phyloP scores from a whole-genome alignment of 2,329 filamentous ascomycete species.

The Aspergillus ustus region DNA sequence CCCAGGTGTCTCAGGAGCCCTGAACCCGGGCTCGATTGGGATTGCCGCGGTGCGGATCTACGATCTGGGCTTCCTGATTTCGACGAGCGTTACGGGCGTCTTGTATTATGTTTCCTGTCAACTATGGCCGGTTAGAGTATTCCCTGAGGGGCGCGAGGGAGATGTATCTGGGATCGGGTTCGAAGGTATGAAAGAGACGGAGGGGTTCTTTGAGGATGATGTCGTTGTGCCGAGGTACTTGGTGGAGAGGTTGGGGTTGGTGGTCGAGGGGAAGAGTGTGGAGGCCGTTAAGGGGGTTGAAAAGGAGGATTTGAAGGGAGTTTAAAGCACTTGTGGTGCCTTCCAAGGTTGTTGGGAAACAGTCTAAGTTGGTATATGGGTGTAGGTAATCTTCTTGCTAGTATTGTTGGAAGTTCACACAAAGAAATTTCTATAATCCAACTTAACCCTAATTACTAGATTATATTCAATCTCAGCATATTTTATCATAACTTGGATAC shows the following conservation, averaged over 20 bases:
- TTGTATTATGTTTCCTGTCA: not conserved
- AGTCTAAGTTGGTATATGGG: too few relatives aligned
- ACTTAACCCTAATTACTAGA: too few relatives aligned
- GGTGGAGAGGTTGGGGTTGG: not conserved
- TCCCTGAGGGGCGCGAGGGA: not conserved
- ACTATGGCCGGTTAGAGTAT: not conserved
- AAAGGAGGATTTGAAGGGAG: not conserved
- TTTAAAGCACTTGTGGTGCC: too few relatives aligned
- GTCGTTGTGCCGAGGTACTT: not conserved
- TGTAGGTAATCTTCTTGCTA: too few relatives aligned
- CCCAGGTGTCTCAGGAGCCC: not conserved
- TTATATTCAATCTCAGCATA: too few relatives aligned
- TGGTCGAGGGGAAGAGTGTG: not conserved
- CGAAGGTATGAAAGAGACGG: conserved; percentile 3
- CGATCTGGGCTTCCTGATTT: conserved; percentile 3
- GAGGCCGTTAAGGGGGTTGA: not conserved
- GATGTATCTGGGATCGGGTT: not conserved
- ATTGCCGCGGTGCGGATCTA: not conserved
- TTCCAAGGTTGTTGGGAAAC: too few relatives aligned
- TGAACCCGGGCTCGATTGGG: not conserved
- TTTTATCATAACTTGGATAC: too few relatives aligned
- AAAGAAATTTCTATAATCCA: too few relatives aligned
- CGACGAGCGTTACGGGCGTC: not conserved
- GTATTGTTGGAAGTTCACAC: too few relatives aligned
- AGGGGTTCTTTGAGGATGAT: conserved; percentile 4